Conservation (phyloP, 2,329 filamentous ascomycete genomes). For the Aureobasidium sp. region DNA sequence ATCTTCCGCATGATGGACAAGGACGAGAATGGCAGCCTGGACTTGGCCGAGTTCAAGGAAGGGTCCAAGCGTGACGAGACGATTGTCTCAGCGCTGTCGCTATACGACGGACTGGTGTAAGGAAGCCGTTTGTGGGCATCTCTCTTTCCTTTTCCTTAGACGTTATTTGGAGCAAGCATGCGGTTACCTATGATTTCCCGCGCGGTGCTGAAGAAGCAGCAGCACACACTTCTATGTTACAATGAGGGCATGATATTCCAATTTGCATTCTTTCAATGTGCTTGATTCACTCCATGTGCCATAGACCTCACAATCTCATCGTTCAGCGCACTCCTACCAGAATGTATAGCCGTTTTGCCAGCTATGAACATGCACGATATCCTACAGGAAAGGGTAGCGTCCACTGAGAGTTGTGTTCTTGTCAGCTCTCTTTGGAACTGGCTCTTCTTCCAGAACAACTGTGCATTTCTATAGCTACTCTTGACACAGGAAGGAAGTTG, state of each 20-base stretch:
- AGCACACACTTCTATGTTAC: background rate
- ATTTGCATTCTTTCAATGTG: background rate
- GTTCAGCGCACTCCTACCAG: no score
- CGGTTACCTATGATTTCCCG: background rate
- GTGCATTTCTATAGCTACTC: no score
- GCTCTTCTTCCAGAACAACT: no score
- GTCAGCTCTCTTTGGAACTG: no score
- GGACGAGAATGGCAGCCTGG: slow-evolving; percentile 94
- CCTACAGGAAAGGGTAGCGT: no score
- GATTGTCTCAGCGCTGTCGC: slow-evolving; percentile 89
- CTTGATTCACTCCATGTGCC: no score
- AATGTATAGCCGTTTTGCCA: no score
- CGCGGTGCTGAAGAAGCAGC: background rate
- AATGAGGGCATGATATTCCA: slow-evolving; percentile 6
- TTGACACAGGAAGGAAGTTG: background rate
- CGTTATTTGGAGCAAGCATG: background rate
- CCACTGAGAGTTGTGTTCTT: no score
- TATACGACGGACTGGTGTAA: slow-evolving; percentile 92
- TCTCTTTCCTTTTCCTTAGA: background rate
- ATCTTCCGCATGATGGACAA: slow-evolving; percentile 99
- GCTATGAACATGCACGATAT: no score
- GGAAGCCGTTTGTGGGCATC: background rate
- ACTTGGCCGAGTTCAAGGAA: slow-evolving; percentile 98
- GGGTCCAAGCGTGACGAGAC: slow-evolving; percentile 98
- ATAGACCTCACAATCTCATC: no score